phyloP scores from a whole-genome alignment of 2,329 filamentous ascomycete genomes.

The Colletotrichum endophyticum region DNA sequence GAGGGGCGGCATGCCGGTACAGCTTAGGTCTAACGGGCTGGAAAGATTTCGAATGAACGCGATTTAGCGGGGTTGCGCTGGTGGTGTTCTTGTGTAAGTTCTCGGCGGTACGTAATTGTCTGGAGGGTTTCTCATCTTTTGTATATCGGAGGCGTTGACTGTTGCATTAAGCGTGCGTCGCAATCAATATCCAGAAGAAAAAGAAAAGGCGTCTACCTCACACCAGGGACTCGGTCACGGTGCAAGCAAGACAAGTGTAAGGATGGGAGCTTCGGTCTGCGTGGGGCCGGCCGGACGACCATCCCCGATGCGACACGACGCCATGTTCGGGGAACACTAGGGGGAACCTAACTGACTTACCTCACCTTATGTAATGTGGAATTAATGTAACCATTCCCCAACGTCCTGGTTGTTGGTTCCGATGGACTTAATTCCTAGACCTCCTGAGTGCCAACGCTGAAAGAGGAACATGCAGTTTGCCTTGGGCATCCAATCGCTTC shows the following conservation, averaged over 20 bases:
- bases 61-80: background rate
- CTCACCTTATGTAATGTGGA: background rate
- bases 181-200: background rate
- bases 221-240: background rate
- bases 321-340: background rate
- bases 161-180: background rate
- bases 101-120: background rate
- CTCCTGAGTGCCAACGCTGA: background rate
- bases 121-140: background rate
- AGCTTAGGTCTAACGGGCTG: slow-evolving; percentile 1
- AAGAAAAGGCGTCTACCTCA: background rate
- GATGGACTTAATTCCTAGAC: background rate
- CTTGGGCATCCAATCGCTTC: background rate
- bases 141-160: background rate
- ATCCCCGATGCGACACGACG: background rate
- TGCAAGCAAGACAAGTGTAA: background rate
- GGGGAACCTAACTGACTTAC: background rate
- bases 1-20: slow-evolving; percentile 14
- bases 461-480: background rate
- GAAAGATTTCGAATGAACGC: slow-evolving; percentile 16
- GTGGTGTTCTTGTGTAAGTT: background rate
- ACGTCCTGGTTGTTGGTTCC: background rate
- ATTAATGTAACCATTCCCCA: background rate
- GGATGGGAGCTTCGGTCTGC: background rate
- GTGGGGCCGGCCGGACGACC: background rate